These are phyloP conservation scores for Fraxinus velutina DNA, from an alignment of 305 asterid species.

Conservation along the genomic window DNA sequence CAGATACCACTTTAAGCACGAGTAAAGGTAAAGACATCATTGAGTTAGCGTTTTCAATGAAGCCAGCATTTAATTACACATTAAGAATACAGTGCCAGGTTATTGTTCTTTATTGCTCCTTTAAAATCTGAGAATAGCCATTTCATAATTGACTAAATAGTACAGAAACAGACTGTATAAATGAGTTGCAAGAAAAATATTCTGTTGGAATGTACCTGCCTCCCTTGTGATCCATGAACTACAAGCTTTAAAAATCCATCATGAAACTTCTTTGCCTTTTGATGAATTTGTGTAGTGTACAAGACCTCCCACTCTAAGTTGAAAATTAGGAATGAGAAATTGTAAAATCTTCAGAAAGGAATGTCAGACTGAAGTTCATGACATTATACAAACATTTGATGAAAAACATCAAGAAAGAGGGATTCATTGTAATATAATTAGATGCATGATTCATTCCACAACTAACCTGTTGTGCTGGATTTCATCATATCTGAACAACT, in stretches of 20 bases:
- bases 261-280: slow-evolving; percentile 76
- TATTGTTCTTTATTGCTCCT: not conserved
- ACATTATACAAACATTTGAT: not conserved
- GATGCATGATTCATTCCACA: not conserved
- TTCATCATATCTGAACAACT: not conserved
- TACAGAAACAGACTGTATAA: slow-evolving; percentile 10
- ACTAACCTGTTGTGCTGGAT: slow-evolving; percentile 26
- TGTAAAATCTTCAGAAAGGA: slow-evolving; percentile 4
- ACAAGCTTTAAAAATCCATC: slow-evolving; percentile 70
- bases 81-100: not conserved
- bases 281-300: slow-evolving; percentile 76
- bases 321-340: slow-evolving; percentile 13
- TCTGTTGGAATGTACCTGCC: slow-evolving; percentile 54
- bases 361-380: slow-evolving; percentile 2
- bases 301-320: slow-evolving; percentile 77
- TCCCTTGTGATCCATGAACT: slow-evolving; percentile 63
- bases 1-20: not conserved
- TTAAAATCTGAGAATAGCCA: slow-evolving; percentile 5
- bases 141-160: slow-evolving; percentile 9
- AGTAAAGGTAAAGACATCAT: not conserved
- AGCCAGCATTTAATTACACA: not conserved
- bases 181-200: slow-evolving; percentile 14
- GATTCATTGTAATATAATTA: not conserved
- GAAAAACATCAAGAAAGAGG: not conserved
- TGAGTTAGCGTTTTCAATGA: not conserved